Conservation (phyloP, 345 rosid genomes). For the Eucalyptus leucophloia region DNA sequence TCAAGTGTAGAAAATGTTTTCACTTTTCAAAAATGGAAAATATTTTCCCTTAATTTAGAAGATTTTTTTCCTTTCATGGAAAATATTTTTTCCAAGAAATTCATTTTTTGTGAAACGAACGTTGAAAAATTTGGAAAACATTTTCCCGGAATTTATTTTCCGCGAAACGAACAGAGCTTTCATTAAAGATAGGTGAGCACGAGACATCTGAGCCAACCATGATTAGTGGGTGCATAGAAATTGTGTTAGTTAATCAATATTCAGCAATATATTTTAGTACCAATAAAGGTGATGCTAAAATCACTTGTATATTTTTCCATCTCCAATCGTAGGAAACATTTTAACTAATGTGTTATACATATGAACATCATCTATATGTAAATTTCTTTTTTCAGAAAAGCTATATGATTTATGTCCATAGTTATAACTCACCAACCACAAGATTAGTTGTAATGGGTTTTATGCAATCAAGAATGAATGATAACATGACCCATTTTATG, state of each 20-base stretch:
- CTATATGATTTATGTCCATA: not conserved
- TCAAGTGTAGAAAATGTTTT: too few relatives aligned
- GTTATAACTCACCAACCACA: not conserved
- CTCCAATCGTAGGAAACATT: not conserved
- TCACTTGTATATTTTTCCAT: not conserved
- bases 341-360: not conserved
- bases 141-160: too few relatives aligned
- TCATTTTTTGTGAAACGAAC: too few relatives aligned
- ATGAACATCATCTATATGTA: not conserved
- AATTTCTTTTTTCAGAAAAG: not conserved
- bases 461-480: not conserved
- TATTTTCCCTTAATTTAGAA: too few relatives aligned
- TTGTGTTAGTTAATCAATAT: not conserved
- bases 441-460: not conserved
- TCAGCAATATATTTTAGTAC: not conserved
- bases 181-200: fast-evolving
- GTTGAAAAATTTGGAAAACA: too few relatives aligned
- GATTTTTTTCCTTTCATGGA: too few relatives aligned
- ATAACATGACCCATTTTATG: not conserved
- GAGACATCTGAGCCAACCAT: fast-evolving
- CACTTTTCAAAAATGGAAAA: too few relatives aligned
- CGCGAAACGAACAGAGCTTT: too few relatives aligned
- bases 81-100: too few relatives aligned
- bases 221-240: fast-evolving
- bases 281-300: too few relatives aligned